phyloP scores from a whole-genome alignment of 2,329 filamentous ascomycete species.

The Chrysoporthe deuterocubensis region DNA sequence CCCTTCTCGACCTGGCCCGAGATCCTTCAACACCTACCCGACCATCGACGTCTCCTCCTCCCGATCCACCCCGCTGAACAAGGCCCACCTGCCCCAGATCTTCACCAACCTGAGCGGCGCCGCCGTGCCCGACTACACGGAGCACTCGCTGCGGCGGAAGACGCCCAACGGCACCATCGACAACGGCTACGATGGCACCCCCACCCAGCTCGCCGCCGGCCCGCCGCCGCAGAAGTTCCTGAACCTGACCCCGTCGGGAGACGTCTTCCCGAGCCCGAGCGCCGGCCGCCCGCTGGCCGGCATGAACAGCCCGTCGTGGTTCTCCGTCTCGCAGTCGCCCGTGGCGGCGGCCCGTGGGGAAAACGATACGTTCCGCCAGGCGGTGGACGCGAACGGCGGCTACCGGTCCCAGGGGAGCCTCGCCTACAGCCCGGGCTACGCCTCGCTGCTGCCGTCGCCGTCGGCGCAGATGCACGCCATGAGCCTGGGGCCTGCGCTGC shows the following conservation, averaged over 20 bases:
- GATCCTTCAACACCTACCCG: conserved; percentile 38
- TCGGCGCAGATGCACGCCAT: conserved; percentile 33
- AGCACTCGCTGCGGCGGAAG: conserved; percentile 86
- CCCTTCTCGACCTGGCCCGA: conserved; percentile 22
- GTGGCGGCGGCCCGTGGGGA: conserved; percentile 14
- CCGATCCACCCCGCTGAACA: conserved; percentile 15
- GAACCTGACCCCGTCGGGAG: conserved; percentile 64
- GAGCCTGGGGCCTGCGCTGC: conserved; percentile 17
- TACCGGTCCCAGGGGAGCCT: conserved; percentile 20
- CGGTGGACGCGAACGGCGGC: conserved; percentile 13
- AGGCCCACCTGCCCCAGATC: conserved; percentile 20
- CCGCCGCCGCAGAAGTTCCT: conserved; percentile 84
- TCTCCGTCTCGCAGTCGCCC: conserved; percentile 26
- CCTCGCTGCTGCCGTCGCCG: conserved; percentile 24
- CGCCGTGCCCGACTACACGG: conserved; percentile 46
- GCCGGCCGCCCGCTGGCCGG: conserved; percentile 28
- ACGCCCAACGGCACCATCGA: conserved; percentile 93
- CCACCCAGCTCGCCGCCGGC: conserved; percentile 71
- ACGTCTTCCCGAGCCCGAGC: conserved; percentile 39
- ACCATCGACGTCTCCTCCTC: conserved; percentile 30
- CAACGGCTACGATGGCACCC: conserved; percentile 86
- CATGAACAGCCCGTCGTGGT: conserved; percentile 32
- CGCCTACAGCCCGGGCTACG: conserved; percentile 24
- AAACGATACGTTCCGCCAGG: conserved; percentile 9
- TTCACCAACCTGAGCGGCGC: conserved; percentile 20